A percentile compares a stretch with the other conserved stretches of the same genome.
phyloP scores from a whole-genome alignment of 208 protist genomes.

The Paratrypanosoma confusum region DNA sequence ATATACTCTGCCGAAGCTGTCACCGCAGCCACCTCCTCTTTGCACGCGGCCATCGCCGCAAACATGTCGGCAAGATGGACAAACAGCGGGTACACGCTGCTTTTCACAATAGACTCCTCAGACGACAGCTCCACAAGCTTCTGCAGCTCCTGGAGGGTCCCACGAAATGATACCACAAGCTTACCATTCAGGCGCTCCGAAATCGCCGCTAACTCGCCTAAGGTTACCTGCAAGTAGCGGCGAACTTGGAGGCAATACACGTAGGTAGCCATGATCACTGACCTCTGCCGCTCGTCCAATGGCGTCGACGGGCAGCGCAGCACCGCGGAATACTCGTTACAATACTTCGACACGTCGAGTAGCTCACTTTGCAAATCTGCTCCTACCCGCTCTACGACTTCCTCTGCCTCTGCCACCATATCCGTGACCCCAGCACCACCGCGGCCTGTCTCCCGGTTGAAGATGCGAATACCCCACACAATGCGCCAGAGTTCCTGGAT shows the following conservation, averaged over 20 bases:
- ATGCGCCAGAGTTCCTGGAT: conserved; percentile 79
- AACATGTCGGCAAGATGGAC: conserved; percentile 66
- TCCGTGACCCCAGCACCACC: conserved; percentile 29
- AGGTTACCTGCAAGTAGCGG: conserved; percentile 33
- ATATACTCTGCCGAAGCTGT: no score
- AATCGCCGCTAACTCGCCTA: conserved; percentile 29
- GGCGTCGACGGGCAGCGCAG: conserved; percentile 44
- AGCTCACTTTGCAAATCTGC: conserved; percentile 12
- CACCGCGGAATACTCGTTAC: conserved; percentile 20
- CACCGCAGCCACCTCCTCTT: no score
- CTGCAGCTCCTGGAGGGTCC: conserved; percentile 25
- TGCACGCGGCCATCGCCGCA: conserved; percentile 23
- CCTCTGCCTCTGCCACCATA: conserved; percentile 21
- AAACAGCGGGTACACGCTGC: conserved; percentile 53
- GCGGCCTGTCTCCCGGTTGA: conserved; percentile 54
- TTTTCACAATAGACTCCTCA: conserved; percentile 28
- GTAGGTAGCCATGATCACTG: conserved; percentile 56
- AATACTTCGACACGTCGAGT: conserved; percentile 5
- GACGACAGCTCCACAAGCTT: conserved; percentile 19
- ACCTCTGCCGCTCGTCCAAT: conserved; percentile 9
- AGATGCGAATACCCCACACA: conserved; percentile 82
- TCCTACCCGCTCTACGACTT: conserved; percentile 16
- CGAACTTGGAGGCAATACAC: conserved; percentile 46
- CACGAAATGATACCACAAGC: conserved; percentile 34
- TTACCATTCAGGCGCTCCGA: conserved; percentile 13